Evolutionary conservation across 208 protist genomes (phyloP), one percentile per base, ranked within the genome.

Genomic region (Entamoeba nuttalli): DNA sequence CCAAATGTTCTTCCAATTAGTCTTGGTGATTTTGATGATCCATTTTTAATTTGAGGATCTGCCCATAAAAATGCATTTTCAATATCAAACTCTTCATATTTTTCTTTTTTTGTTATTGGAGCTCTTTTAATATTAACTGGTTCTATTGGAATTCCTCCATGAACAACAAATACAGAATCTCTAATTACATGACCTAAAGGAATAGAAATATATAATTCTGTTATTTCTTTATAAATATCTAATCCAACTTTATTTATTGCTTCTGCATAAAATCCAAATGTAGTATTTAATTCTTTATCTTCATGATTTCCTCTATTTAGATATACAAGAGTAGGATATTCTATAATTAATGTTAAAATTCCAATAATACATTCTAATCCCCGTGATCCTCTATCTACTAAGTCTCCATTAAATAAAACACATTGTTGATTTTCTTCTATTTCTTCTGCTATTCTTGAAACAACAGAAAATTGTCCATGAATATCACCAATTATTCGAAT

Each of bases 191-290:
- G 97, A 41, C 95, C 95, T n/a, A 98, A 93, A 4, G 98, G 97
- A 0, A 98, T 84, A 94, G 97, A 97, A 95, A 98, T 97, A 52
- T 98, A 98, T 5, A 98, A 94, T 52, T 98, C 97, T 2, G 97
- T 98, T 94, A 98, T 98, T 5, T 96, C 48, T 55, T 96, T 93
- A 97, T 97, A 98, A 15, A 97, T 57, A 35, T 94, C 98, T 44
- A 98, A 97, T 50, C 97, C 97, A 96, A 99, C 99, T 96, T 99
- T 99, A 50, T 96, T 69, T 44, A 98, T 94, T 95, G 97, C 98
- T 95, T 99, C 98, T n/a, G 98, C 96, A 51, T 98, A 98, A 95
- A 99, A 98, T 11, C 97, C 97, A 96, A 99, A 98, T 19, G n/a
- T 95, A 21, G 2, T 15, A 62, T 69, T 95, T 15, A 96, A 94